Base-by-base conservation (phyloP, 768 basidiomycete species). In the Tricholoma matsutake region DNA sequence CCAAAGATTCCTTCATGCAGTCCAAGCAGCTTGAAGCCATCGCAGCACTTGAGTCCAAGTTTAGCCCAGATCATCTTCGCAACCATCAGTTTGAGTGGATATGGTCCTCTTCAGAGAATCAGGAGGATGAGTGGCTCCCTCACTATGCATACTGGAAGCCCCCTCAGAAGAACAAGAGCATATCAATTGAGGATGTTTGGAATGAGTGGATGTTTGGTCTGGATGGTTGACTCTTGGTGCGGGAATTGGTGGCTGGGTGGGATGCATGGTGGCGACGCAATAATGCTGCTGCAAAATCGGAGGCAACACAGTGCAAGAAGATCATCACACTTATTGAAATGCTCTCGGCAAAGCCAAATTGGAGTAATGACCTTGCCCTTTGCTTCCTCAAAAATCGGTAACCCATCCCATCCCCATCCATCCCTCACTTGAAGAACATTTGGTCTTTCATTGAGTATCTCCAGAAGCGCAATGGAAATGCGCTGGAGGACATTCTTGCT, bases 51-150 rank as follows among this genome's bases (percentile, higher is more conserved):
- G 31, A 55, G 20, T 31, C 31, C 28, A 55, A 55, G 31, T 35
- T 35, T 18, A 55, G 54, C 34, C 13, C 34, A 14, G 54, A 35
- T 22, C 13, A 31, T 16, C 51, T 52, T 52, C 9, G 51, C 51
- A 25, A 52, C 51, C 51, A 68, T 59, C 61, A 47, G 10, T 71
- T 72, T 56, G 20, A 68, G 16, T 73, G 73, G 72, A 63, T 63
- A 1, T 34, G 56, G 5, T 51, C 65, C 1, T 32, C 56, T 6
- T 54, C 69, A 28, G 62, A 63, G 43, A 58, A 49, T 4, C 43
- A 56, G 25, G 57, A 61, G 4, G 63, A 66, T 25, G 67, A 73
- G n/a, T 73, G 65, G 63, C 66, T 74, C 1, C 72, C 72, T 1
- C 29, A 61, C 49, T 75, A 74, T 41, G 16, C 34, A 4, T 69